A percentile compares a stretch with the other conserved stretches of the same genome.
Conservation (phyloP, 371 early-diverging fungal species). For the Dichotomocladium elegans region DNA sequence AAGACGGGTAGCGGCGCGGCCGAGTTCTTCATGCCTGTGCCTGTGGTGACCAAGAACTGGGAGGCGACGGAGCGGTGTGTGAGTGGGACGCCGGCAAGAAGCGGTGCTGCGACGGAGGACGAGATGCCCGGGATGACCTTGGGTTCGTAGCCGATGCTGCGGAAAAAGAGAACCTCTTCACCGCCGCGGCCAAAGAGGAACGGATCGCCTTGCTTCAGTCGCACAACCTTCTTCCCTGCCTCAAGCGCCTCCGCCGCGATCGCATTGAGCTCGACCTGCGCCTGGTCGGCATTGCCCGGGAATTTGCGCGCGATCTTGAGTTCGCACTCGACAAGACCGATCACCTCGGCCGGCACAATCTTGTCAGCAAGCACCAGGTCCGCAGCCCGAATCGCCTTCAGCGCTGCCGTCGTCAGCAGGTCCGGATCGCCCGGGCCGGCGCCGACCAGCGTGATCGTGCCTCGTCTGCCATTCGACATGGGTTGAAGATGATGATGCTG, state of each 20-base stretch:
- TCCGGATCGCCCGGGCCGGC: slow-evolving; percentile 87
- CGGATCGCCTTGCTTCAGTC: slow-evolving; percentile 89
- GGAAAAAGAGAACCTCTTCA: slow-evolving; percentile 81
- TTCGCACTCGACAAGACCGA: slow-evolving; percentile 50
- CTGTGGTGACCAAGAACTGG: slow-evolving; percentile 83
- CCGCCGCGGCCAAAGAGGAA: slow-evolving; percentile 92
- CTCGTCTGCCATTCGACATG: not conserved
- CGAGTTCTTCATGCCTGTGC: slow-evolving; percentile 56
- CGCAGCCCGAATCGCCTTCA: slow-evolving; percentile 62
- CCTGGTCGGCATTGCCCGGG: slow-evolving; percentile 70
- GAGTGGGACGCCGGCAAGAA: slow-evolving; percentile 79
- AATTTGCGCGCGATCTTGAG: slow-evolving; percentile 43
- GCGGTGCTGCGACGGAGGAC: slow-evolving; percentile 71
- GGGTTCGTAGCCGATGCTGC: slow-evolving; percentile 58
- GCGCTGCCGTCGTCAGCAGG: slow-evolving; percentile 76
- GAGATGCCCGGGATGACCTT: slow-evolving; percentile 85
- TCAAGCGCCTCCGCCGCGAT: slow-evolving; percentile 59
- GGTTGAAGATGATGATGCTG: not conserved
- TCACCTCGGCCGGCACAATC: slow-evolving; percentile 71
- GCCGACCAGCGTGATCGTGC: slow-evolving; percentile 70
- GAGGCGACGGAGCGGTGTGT: slow-evolving; percentile 87
- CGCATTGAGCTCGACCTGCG: slow-evolving; percentile 78
- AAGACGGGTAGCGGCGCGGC: slow-evolving; percentile 59
- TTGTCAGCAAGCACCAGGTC: slow-evolving; percentile 85
- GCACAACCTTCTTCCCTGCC: slow-evolving; percentile 71